These are phyloP conservation scores for Cadophora luteo-olivacea DNA, from an alignment of 2,329 filamentous ascomycete genomes.

Conservation along the genomic window DNA sequence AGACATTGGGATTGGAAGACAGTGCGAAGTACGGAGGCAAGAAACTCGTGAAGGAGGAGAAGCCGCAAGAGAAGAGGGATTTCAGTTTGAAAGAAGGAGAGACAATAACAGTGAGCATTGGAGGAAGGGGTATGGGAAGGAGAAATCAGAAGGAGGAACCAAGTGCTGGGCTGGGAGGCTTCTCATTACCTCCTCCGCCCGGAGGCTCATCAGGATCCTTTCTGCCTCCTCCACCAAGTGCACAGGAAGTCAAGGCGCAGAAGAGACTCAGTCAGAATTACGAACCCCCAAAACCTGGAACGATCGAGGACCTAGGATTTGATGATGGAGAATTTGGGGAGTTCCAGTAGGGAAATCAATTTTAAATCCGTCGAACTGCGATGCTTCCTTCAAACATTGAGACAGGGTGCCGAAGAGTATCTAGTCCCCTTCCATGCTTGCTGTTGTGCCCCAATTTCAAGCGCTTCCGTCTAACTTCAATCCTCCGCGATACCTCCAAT, in stretches of 20 bases:
- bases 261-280: conserved; percentile 59
- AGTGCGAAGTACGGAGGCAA: conserved; percentile 42
- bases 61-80: conserved; percentile 66
- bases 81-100: conserved; percentile 89
- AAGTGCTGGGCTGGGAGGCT: conserved; percentile 47
- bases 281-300: conserved; percentile 51
- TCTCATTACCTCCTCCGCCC: conserved; percentile 75
- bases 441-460: background rate
- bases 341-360: conserved; percentile 55
- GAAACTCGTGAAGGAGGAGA: conserved; percentile 43
- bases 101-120: conserved; percentile 83
- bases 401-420: too few relatives aligned
- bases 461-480: background rate
- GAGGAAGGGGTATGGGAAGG: conserved; percentile 53
- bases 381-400: background rate
- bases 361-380: background rate
- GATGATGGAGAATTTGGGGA: conserved; percentile 90
- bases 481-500: background rate
- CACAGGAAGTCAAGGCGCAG: conserved; percentile 65
- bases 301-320: conserved; percentile 73
- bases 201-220: conserved; percentile 48
- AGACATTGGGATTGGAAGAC: conserved; percentile 68
- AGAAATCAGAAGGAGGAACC: conserved; percentile 40
- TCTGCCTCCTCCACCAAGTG: conserved; percentile 72
- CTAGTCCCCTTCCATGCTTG: background rate